phyloP scores from a whole-genome alignment of 768 basidiomycete genomes.

The Tubosaeta brunneosetosa region DNA sequence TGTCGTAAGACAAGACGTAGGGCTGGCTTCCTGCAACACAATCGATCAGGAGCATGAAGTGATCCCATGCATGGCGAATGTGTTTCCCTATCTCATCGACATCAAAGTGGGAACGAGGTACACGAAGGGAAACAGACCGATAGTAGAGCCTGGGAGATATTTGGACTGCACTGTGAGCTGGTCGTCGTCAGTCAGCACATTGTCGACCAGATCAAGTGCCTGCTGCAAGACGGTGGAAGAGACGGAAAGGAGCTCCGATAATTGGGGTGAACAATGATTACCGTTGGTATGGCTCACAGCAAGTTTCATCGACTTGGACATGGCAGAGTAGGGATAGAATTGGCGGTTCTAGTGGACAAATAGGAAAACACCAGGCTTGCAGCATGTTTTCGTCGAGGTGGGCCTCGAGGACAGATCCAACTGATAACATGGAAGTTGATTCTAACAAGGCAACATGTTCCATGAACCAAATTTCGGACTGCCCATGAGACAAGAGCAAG shows the following conservation, averaged over 20 bases:
- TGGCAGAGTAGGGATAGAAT: slow-evolving; percentile 8
- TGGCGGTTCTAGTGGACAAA: slow-evolving; percentile 5
- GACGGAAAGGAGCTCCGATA: slow-evolving; percentile 60
- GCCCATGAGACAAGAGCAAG: slow-evolving; percentile 42
- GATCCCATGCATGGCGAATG: slow-evolving; percentile 79
- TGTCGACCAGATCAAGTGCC: slow-evolving; percentile 67
- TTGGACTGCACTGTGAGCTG: slow-evolving; percentile 68
- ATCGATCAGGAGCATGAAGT: slow-evolving; percentile 66
- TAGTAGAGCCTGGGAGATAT: slow-evolving; percentile 82
- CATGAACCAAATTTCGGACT: slow-evolving; percentile 79
- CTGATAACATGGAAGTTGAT: slow-evolving; percentile 11
- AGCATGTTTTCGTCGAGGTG: slow-evolving; percentile 12
- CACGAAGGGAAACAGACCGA: slow-evolving; percentile 44
- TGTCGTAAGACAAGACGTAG: slow-evolving; percentile 68
- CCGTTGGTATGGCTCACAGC: slow-evolving; percentile 11
- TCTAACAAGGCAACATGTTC: slow-evolving; percentile 39
- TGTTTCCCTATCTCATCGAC: slow-evolving; percentile 61
- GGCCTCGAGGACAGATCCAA: slow-evolving; percentile 22
- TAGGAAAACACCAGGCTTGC: slow-evolving; percentile 12
- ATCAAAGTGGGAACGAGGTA: neutral
- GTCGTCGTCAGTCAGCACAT: slow-evolving; percentile 59
- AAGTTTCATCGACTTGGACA: slow-evolving; percentile 18
- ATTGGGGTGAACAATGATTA: slow-evolving; percentile 16
- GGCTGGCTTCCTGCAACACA: slow-evolving; percentile 44
- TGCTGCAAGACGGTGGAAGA: slow-evolving; percentile 65